phyloP scores from a whole-genome alignment of 1,284 basidiomycete genomes.

The Malassezia japonica region DNA sequence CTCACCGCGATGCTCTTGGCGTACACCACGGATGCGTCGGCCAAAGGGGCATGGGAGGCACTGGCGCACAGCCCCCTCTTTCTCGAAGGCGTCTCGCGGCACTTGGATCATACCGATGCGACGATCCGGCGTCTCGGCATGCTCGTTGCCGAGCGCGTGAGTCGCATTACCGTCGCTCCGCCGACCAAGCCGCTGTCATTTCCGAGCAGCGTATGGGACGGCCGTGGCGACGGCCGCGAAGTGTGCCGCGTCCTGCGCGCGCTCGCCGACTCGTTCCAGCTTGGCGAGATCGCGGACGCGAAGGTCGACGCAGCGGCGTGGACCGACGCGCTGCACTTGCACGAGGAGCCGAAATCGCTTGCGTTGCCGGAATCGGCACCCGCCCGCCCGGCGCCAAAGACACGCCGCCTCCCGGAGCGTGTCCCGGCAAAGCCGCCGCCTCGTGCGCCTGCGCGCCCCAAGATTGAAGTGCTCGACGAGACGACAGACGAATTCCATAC shows the following conservation, averaged over 20 bases:
- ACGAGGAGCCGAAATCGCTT: not conserved
- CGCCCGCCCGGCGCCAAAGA: not conserved
- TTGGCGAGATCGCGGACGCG: slow-evolving; percentile 2
- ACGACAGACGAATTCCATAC: not conserved
- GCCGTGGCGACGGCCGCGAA: slow-evolving; percentile 58
- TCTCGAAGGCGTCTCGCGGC: slow-evolving; percentile 63
- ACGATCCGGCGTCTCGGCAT: slow-evolving; percentile 79
- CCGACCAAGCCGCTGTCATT: slow-evolving; percentile 61
- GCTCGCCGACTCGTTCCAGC: slow-evolving; percentile 1
- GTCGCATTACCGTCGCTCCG: slow-evolving; percentile 3
- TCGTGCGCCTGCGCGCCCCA: not conserved
- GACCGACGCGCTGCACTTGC: not conserved
- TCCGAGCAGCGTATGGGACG: slow-evolving; percentile 65
- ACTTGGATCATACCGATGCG: slow-evolving; percentile 56
- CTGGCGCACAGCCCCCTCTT: slow-evolving; percentile 56
- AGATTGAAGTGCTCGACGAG: slow-evolving; percentile 20
- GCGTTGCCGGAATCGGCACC: not conserved
- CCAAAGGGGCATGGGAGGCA: not conserved
- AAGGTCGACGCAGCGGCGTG: not conserved
- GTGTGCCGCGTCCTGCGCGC: slow-evolving; percentile 34
- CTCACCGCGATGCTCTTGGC: slow-evolving; percentile 5
- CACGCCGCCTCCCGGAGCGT: not conserved
- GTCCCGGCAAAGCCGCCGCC: not conserved
- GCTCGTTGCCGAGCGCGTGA: slow-evolving; percentile 66
- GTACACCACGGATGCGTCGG: not conserved